Evolutionary conservation across 2,329 filamentous ascomycete genomes (phyloP).

Genomic region (Teratosphaeriaceae sp.): DNA sequence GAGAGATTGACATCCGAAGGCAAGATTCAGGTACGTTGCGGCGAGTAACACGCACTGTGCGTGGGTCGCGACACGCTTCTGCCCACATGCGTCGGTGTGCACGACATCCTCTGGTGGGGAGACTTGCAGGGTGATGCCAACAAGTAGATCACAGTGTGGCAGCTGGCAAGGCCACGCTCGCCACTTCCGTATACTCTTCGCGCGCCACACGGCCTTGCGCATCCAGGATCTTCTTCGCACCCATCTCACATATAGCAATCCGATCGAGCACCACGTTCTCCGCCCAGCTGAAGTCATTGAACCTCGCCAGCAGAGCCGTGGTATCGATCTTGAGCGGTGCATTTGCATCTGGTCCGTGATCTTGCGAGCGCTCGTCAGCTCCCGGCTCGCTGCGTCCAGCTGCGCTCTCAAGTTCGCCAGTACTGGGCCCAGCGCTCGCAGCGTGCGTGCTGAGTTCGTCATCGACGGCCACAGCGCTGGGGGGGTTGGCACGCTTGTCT

Average conservation of each 20-base stretch:
- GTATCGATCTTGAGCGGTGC: conserved; percentile 38
- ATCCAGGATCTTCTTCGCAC: conserved; percentile 60
- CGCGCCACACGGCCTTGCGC: conserved; percentile 42
- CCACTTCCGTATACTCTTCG: conserved; percentile 48
- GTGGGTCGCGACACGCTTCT: no score
- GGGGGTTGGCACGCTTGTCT: no score
- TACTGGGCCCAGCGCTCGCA: neutral
- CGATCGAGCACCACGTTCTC: conserved; percentile 59
- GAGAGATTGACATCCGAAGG: no score
- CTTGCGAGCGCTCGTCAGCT: conserved; percentile 13
- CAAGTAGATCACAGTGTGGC: neutral
- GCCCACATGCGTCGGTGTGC: no score
- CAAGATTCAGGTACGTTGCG: no score
- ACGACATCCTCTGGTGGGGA: no score
- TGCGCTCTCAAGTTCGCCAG: neutral
- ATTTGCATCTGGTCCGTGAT: conserved; percentile 29
- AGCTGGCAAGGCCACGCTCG: conserved; percentile 7
- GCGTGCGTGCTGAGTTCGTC: no score
- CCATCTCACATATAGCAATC: conserved; percentile 81
- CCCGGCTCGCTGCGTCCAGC: neutral
- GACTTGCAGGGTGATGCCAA: no score
- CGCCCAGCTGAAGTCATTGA: conserved; percentile 64
- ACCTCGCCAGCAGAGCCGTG: conserved; percentile 42
- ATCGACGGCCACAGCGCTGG: no score
- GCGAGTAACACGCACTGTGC: no score